A percentile compares a stretch with the other conserved stretches of the same genome.
Conservation (phyloP, 805 yeast genomes). For the Kurtzmaniella fragi region DNA sequence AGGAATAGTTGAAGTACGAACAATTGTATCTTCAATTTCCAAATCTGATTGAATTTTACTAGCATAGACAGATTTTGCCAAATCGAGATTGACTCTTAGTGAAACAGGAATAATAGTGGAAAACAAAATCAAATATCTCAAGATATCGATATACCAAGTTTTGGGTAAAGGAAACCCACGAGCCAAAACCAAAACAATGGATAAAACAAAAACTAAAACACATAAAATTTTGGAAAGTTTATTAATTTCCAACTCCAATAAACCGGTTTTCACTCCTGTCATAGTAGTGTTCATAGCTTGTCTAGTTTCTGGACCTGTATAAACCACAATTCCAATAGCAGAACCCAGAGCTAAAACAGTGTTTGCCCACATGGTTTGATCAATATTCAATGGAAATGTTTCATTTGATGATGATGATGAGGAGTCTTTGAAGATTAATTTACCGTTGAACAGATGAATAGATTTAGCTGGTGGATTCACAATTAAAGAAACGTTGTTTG, state of each 20-base stretch:
- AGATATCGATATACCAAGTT: constrained; percentile 85
- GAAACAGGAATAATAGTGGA: constrained; percentile 97
- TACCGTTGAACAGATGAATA: constrained; percentile 79
- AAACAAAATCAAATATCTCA: constrained; percentile 86
- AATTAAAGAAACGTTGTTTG: constrained; percentile 46
- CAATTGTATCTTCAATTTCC: constrained; percentile 80
- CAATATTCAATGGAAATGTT: constrained; percentile 67
- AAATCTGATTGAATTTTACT: constrained; percentile 87
- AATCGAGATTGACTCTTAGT: constrained; percentile 86
- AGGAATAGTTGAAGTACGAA: constrained; percentile 95
- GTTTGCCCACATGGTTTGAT: constrained; percentile 96
- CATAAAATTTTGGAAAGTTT: constrained; percentile 83
- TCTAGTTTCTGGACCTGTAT: constrained; percentile 90
- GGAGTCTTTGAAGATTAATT: constrained; percentile 42
- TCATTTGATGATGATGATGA: constrained; percentile 26
- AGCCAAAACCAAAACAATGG: constrained; percentile 71
- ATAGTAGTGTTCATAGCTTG: constrained; percentile 90
- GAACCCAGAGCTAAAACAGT: constrained; percentile 94
- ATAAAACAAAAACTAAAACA: constrained; percentile 74
- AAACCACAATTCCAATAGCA: constrained; percentile 81
- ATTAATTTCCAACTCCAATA: constrained; percentile 88
- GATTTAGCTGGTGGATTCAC: constrained; percentile 82
- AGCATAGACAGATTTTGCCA: constrained; percentile 95
- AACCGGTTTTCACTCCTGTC: constrained; percentile 83
- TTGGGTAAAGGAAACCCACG: constrained; percentile 59